A percentile compares a stretch with the other conserved stretches of the same genome.
phyloP scores from a whole-genome alignment of 305 asterid species.

The Fraxinus angustifolia region DNA sequence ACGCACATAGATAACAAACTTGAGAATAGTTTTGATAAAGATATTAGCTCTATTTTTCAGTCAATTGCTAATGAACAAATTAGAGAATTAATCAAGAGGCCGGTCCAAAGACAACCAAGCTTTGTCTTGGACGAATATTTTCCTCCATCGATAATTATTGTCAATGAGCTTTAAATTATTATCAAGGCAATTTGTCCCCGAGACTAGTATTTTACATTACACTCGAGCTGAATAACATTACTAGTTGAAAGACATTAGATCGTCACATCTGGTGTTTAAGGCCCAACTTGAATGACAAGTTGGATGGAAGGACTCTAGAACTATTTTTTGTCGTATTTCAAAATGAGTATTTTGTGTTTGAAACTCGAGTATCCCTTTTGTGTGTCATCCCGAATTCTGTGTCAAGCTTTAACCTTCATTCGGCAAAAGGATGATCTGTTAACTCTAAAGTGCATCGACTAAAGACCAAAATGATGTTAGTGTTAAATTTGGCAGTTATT shows the following conservation, averaged over 20 bases:
- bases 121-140: not conserved
- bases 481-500: not conserved
- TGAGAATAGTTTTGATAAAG: slow-evolving; percentile 27
- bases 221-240: not conserved
- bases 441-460: not conserved
- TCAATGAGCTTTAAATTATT: not conserved
- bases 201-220: not conserved
- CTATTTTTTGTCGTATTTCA: not conserved
- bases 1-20: slow-evolving; percentile 25
- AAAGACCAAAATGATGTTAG: not conserved
- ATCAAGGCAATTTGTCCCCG: not conserved
- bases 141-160: not conserved
- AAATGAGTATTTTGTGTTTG: not conserved
- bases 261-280: not conserved
- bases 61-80: slow-evolving; percentile 25
- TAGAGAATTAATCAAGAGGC: slow-evolving; percentile 17
- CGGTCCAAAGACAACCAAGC: not conserved
- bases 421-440: not conserved
- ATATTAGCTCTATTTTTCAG: not conserved
- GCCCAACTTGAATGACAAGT: not conserved
- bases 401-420: not conserved
- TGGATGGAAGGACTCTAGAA: not conserved
- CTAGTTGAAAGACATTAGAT: not conserved
- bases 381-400: not conserved
- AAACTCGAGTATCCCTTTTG: not conserved